phyloP scores from a whole-genome alignment of 306 rosid genomes.

The Vachellia pachyceras region DNA sequence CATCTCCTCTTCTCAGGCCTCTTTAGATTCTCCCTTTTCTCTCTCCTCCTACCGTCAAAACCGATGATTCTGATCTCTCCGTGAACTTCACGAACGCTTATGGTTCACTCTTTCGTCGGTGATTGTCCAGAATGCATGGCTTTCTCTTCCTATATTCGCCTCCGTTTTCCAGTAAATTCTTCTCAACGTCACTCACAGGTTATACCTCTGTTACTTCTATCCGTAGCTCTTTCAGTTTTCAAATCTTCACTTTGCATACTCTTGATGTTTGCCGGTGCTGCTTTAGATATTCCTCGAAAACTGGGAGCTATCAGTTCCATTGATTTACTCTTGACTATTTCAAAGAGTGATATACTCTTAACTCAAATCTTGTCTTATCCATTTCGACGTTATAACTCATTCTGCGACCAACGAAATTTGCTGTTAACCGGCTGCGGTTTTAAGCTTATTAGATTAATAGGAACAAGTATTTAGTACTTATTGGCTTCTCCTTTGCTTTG shows the following conservation, averaged over 20 bases:
- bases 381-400: background rate
- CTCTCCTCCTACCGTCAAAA: background rate
- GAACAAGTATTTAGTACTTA: background rate
- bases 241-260: background rate
- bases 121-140: slow-evolving; percentile 63
- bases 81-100: background rate
- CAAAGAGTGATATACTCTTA: background rate
- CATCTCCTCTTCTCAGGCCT: background rate
- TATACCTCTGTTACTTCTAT: slow-evolving; percentile 8
- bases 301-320: background rate
- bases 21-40: background rate
- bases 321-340: background rate
- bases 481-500: background rate
- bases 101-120: slow-evolving; percentile 18
- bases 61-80: background rate
- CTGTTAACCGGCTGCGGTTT: background rate
- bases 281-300: background rate
- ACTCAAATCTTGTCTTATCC: background rate
- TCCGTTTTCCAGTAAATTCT: slow-evolving; percentile 46
- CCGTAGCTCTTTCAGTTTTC: background rate
- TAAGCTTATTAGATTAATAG: background rate
- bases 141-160: slow-evolving; percentile 57
- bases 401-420: background rate
- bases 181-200: slow-evolving; percentile 49
- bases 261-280: background rate